Evolutionary conservation across 2,329 filamentous ascomycete genomes (phyloP).

Genomic region (Polychaeton citri): DNA sequence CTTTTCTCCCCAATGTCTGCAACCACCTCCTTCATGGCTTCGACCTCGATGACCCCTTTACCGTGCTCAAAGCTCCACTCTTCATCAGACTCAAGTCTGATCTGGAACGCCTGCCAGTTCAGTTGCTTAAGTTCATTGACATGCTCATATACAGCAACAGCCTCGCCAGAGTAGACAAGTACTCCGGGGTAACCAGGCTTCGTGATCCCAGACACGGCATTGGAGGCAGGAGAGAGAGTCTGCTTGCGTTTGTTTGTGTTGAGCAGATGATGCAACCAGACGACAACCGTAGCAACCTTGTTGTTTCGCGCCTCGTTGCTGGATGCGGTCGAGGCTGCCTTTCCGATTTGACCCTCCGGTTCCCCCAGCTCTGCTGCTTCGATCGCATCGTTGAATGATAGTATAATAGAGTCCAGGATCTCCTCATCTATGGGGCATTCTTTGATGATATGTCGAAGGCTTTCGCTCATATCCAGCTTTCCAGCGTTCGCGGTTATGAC

Average conservation of each 20-base stretch:
- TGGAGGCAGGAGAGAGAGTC: conserved; percentile 22
- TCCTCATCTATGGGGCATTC: conserved; percentile 24
- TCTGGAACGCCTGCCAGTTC: conserved; percentile 35
- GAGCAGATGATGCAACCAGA: conserved; percentile 35
- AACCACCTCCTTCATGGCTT: conserved; percentile 32
- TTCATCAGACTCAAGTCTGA: conserved; percentile 26
- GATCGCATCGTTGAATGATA: conserved; percentile 23
- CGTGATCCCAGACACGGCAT: conserved; percentile 26
- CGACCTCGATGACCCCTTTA: conserved; percentile 27
- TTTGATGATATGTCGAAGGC: conserved; percentile 17
- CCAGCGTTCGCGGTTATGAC: conserved; percentile 23
- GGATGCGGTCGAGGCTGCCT: background rate
- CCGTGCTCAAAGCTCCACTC: conserved; percentile 28
- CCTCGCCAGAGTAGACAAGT: conserved; percentile 29
- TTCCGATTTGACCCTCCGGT: background rate
- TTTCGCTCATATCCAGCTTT: conserved; percentile 25
- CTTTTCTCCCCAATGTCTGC: conserved; percentile 19
- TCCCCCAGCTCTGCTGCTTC: conserved; percentile 3
- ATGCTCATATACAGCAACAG: conserved; percentile 25
- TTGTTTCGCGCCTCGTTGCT: background rate
- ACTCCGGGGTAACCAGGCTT: conserved; percentile 35
- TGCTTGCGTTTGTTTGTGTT: conserved; percentile 34
- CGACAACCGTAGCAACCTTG: conserved; percentile 22
- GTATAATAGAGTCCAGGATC: conserved; percentile 28
- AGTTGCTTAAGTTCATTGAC: conserved; percentile 28